Evolutionary conservation across 805 yeast species (phyloP), one percentile per base, ranked within the genome.

Genomic region (Limtongozyma cylindracea): DNA sequence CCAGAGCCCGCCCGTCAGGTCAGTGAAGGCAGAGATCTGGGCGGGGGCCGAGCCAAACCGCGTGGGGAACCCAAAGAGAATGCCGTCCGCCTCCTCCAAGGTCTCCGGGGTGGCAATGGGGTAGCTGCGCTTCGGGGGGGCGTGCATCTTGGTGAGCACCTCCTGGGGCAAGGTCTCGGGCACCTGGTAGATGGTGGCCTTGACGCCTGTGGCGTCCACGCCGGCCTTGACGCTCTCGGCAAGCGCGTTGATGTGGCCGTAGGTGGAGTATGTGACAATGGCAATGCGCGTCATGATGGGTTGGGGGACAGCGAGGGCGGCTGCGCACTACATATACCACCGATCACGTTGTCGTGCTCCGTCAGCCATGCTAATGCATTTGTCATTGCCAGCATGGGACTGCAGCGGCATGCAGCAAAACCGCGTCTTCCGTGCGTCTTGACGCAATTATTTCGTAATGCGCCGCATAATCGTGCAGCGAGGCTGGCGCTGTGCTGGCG

Each of bases 1-100:
- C 91, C 92, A 77, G 33, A 71, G 51, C 16, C 66, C 66, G 39
- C 88, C 88, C 20, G 82, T 68, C 25, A 64, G 44, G 37, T 72
- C 91, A 61, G 73, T 61, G 55, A 71, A 76, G 11, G 72, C 51
- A 44, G 58, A 60, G 57, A 69, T 59, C 45, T 77, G 91, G 22
- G 77, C 71, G 24, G 91, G 84, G 46, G 56, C 47, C 42, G 56
- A 61, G 46, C 93, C 94, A 41, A 49, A 78, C 48, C 92, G 65
- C 25, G 92, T 72, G 36, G 92, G 91, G 33, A 73, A 43, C 39
- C 93, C 94, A 34, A 78, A 73, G 31, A 80, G 31, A 50, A 71
- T 63, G 21, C 82, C 91, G 39, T 80, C 91, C 52, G 68, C 72
- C 30, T 55, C 48, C 3, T 47, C 39, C 31, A 78, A 53, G 11